These are phyloP conservation scores for Microsporum ferrugineum DNA, from an alignment of 2,329 filamentous ascomycete species.

Conservation along the genomic window DNA sequence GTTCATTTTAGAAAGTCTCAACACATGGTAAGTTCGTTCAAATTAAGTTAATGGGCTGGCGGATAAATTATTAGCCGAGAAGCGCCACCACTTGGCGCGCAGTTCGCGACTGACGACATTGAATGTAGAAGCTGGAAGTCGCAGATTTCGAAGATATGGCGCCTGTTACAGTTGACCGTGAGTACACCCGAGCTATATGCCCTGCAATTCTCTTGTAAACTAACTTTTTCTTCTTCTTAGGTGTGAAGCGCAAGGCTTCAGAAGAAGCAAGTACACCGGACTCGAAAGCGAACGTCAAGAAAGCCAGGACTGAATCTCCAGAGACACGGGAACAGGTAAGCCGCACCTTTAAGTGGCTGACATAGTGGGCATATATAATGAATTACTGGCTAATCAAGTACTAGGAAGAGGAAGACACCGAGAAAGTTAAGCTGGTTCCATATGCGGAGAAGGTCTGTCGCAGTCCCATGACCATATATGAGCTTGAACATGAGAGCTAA, in stretches of 20 bases:
- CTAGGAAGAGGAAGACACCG: constrained; percentile 29
- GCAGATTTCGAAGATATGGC: constrained; percentile 17
- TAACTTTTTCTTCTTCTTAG: constrained; percentile 14
- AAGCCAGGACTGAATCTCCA: constrained; percentile 39
- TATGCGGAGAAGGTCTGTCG: constrained; percentile 71
- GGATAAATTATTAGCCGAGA: neutral
- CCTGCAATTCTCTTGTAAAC: constrained; percentile 8
- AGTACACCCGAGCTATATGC: constrained; percentile 11
- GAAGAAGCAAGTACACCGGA: constrained; percentile 37
- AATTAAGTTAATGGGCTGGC: neutral
- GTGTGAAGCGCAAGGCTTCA: constrained; percentile 40
- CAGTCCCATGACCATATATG: neutral
- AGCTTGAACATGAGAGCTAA: neutral
- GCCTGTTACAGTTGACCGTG: constrained; percentile 24
- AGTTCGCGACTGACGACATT: neutral
- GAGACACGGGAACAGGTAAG: constrained; percentile 27
- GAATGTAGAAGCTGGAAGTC: neutral
- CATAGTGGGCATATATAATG: neutral
- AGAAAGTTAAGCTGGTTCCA: constrained; percentile 56
- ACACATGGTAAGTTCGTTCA: neutral
- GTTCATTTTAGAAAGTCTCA: neutral
- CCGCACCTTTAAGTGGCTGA: neutral
- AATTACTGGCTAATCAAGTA: constrained; percentile 41
- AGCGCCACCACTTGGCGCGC: neutral
- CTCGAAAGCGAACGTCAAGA: constrained; percentile 36